Percentiles rank a stretch among this genome's conserved stretches.
Conservation (phyloP, 208 protist genomes). For the Wallacemonas sp. region DNA sequence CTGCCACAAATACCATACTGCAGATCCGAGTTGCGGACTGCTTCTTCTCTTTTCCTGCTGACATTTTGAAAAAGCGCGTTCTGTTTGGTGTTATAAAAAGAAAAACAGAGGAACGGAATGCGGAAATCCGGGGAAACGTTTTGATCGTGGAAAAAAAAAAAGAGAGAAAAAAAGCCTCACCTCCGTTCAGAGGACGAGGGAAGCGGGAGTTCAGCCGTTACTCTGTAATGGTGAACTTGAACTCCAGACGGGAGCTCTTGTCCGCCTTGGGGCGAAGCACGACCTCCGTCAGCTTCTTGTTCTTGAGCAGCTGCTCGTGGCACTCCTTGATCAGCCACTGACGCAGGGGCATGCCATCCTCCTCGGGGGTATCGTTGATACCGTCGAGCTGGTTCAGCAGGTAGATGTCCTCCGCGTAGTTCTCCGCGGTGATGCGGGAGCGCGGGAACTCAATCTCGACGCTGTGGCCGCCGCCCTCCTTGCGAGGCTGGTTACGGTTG, state of each 20-base stretch:
- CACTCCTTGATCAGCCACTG: slow-evolving; percentile 67
- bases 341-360: slow-evolving; percentile 78
- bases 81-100: too few species aligned
- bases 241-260: slow-evolving; percentile 55
- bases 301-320: slow-evolving; percentile 51
- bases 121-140: too few species aligned
- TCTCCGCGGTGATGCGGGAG: slow-evolving; percentile 39
- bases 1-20: too few species aligned
- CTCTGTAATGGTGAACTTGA: slow-evolving; percentile 36
- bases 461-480: neutral
- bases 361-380: slow-evolving; percentile 65
- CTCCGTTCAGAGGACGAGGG: neutral
- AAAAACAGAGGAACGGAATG: too few species aligned
- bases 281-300: slow-evolving; percentile 54
- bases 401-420: slow-evolving; percentile 54
- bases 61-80: too few species aligned
- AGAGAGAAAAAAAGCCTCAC: slow-evolving; percentile 11
- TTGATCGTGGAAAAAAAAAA: slow-evolving; percentile 5
- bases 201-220: neutral
- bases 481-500: neutral
- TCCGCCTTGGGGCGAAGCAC: slow-evolving; percentile 52
- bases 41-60: neutral
- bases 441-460: slow-evolving; percentile 63
- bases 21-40: slow-evolving; percentile 16
- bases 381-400: slow-evolving; percentile 70